Evolutionary conservation across 768 basidiomycete genomes (phyloP), one percentile per base, ranked within the genome.

Genomic region (Favolaschia claudopus): DNA sequence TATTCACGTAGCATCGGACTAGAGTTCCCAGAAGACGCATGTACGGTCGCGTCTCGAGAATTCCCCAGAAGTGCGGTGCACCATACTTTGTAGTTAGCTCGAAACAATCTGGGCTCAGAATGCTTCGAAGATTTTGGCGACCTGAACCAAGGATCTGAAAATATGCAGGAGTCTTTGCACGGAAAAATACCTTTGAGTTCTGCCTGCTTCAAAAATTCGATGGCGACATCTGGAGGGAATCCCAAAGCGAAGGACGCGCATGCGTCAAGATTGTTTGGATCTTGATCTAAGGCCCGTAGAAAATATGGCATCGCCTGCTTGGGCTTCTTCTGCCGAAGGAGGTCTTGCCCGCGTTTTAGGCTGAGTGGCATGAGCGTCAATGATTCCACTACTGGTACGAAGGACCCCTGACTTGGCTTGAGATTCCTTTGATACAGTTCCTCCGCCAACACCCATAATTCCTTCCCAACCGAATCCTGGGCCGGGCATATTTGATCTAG

Each of bases 21-120:
- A 76, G 69, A 1, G 76, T 75, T 51, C 76, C 74, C 8, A 81
- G 66, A 8, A 80, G 69, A 9, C 80, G 77, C 77, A 82, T 81
- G 60, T 82, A 81, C 7, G 79, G 81, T 0, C 80, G 70, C 7
- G 80, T 79, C 57, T 76, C 72, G 7, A 77, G 38, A 8, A 80
- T 65, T 15, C 58, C 57, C 74, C 61, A 58, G 36, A 58, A 63
- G 7, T 51, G 6, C 19, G 55, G 54, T 1, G 49, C 60, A 10
- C 60, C 60, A 17, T 52, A 24, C 3, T 33, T n/a, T 24, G 24
- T 32, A 4, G 15, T 28, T 7, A 46, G 32, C 17, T 58, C 61
- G 27, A 63, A 63, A 44, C 51, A 58, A n/a, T 52, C 45, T 5
- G 50, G 55, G 14, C 33, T 20, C 25, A 57, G 13, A 10, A 58